Evolutionary conservation across 2,329 filamentous ascomycete genomes (phyloP).

Genomic region (Venturia effusa): DNA sequence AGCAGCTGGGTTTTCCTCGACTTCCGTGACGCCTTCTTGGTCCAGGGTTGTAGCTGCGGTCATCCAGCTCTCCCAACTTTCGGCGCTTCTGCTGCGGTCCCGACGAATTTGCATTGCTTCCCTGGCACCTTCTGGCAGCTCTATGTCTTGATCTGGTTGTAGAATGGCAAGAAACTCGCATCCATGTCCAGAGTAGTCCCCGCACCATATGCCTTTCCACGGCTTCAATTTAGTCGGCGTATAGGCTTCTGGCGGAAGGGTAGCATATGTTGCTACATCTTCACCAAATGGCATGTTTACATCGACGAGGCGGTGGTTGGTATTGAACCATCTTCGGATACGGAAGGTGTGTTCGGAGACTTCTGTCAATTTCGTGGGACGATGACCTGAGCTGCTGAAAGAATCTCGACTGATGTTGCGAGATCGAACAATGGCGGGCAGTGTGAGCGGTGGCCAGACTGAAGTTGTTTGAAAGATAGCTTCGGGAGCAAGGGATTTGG

Average conservation of each 20-base stretch:
- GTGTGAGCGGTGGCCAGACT: constrained; percentile 64
- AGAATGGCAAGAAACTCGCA: constrained; percentile 78
- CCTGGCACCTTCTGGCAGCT: background rate
- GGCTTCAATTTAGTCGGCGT: constrained; percentile 71
- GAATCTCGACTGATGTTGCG: constrained; percentile 37
- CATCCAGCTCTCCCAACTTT: constrained; percentile 22
- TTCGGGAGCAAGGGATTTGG: constrained; percentile 38
- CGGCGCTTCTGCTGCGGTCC: constrained; percentile 20
- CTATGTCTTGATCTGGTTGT: constrained; percentile 49
- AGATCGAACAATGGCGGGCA: constrained; percentile 53
- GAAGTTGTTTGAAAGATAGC: constrained; percentile 26
- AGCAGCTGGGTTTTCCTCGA: background rate
- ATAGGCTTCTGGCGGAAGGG: constrained; percentile 63
- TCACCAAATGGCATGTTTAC: constrained; percentile 36
- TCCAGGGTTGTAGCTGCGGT: background rate
- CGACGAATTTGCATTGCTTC: constrained; percentile 15
- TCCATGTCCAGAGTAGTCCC: constrained; percentile 79
- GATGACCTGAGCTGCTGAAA: constrained; percentile 34
- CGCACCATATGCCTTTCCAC: constrained; percentile 84
- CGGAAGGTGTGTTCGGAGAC: constrained; percentile 62
- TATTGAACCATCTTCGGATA: constrained; percentile 62
- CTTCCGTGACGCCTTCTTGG: background rate
- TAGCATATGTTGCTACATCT: constrained; percentile 54
- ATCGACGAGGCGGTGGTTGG: constrained; percentile 28
- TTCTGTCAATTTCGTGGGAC: constrained; percentile 43